A percentile compares a stretch with the other conserved stretches of the same genome.
These are phyloP conservation scores for Microstroma glucosiphilum DNA, from an alignment of 1,284 basidiomycete species.

Conservation along the genomic window DNA sequence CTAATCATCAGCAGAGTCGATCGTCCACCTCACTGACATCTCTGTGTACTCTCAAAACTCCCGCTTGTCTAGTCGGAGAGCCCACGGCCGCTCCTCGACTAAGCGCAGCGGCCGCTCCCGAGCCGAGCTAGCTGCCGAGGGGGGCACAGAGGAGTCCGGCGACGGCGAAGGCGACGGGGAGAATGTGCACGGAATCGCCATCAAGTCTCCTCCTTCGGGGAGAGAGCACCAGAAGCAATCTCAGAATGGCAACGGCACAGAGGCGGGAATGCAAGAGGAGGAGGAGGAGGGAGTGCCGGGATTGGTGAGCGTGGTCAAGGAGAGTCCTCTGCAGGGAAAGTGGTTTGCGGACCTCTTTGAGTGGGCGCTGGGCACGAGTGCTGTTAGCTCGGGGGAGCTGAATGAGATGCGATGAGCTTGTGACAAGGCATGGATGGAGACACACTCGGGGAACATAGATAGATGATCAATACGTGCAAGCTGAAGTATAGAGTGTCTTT, in stretches of 20 bases:
- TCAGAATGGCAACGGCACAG: neutral
- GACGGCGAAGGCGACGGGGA: neutral
- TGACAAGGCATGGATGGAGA: too few relatives aligned
- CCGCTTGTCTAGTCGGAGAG: neutral
- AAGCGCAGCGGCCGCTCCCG: neutral
- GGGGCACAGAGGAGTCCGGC: neutral
- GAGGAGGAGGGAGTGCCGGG: neutral
- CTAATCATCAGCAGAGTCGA: neutral
- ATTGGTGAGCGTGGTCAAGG: conserved; percentile 1
- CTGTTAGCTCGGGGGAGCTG: too few relatives aligned
- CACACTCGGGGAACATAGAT: too few relatives aligned
- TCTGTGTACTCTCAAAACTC: neutral
- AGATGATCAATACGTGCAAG: too few relatives aligned
- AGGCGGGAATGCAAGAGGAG: neutral
- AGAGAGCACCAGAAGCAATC: too few relatives aligned
- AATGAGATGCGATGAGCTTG: too few relatives aligned
- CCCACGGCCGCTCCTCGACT: neutral
- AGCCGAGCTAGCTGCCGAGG: neutral
- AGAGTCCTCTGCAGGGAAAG: neutral
- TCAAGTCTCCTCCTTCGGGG: too few relatives aligned
- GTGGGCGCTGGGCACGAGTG: neutral
- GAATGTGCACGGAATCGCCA: neutral
- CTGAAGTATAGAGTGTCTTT: too few relatives aligned
- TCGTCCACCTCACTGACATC: neutral
- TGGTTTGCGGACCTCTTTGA: conserved; percentile 1